These are phyloP conservation scores for Musa troglodytarum DNA, from an alignment of 176 grass and related monocot genomes.

Conservation along the genomic window DNA sequence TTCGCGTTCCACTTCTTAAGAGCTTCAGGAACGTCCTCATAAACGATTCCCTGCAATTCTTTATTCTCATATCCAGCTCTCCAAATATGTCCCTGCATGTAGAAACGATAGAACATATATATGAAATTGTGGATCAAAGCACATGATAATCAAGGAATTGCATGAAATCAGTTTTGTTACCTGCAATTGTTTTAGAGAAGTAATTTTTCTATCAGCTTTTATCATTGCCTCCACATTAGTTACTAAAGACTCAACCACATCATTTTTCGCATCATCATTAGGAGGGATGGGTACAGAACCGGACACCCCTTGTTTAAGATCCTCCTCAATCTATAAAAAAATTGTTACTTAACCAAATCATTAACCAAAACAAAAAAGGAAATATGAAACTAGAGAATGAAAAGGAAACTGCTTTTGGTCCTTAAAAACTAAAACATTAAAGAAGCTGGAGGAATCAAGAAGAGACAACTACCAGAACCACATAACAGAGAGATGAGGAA, in stretches of 20 bases:
- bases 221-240: slow-evolving; percentile 93
- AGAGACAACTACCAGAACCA: too few relatives aligned
- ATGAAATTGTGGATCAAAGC: background rate
- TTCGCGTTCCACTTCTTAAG: slow-evolving; percentile 73
- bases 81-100: slow-evolving; percentile 93
- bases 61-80: slow-evolving; percentile 80
- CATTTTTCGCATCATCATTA: slow-evolving; percentile 48
- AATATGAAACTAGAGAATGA: background rate
- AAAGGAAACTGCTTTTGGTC: background rate
- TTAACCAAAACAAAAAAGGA: background rate
- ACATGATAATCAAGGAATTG: background rate
- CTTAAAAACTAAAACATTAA: too few relatives aligned
- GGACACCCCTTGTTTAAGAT: slow-evolving; percentile 48
- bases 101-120: background rate
- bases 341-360: slow-evolving; percentile 3
- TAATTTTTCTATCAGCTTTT: slow-evolving; percentile 88
- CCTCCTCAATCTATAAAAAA: slow-evolving; percentile 69
- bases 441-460: too few relatives aligned
- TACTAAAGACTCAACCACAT: slow-evolving; percentile 54
- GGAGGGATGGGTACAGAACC: slow-evolving; percentile 63
- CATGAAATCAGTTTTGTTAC: slow-evolving; percentile 31
- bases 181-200: slow-evolving; percentile 95
- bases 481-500: too few relatives aligned
- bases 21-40: slow-evolving; percentile 76
- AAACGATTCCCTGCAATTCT: slow-evolving; percentile 77